A percentile compares a stretch with the other conserved stretches of the same genome.
Evolutionary conservation across 164 flowering plant species (phyloP).

Genomic region (Vitis labrusca): DNA sequence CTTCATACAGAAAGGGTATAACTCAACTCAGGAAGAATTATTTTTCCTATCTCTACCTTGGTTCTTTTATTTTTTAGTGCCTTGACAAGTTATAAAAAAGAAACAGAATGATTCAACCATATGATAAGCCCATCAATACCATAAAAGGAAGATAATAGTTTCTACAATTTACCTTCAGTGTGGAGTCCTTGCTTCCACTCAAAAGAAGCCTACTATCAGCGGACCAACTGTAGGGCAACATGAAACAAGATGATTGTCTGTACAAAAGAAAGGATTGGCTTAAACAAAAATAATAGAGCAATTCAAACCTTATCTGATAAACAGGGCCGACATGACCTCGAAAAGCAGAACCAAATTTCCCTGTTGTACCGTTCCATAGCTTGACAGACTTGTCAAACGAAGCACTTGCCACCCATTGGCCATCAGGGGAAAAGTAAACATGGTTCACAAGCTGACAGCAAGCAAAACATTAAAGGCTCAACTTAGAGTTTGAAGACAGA

Average conservation of each 20-base stretch:
- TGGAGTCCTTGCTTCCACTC: conserved; percentile 98
- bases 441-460: conserved; percentile 88
- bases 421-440: conserved; percentile 98
- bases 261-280: not conserved
- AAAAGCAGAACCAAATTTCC: conserved; percentile 83
- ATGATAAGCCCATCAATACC: too few relatives aligned
- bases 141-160: not conserved
- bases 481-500: not conserved
- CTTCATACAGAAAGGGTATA: too few relatives aligned
- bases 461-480: conserved; percentile 1
- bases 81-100: too few relatives aligned
- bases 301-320: conserved; percentile 84
- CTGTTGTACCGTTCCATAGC: conserved; percentile 93
- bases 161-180: conserved; percentile 60
- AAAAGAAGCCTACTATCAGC: conserved; percentile 97
- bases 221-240: conserved; percentile 78
- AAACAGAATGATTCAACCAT: too few relatives aligned
- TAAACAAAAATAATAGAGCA: not conserved
- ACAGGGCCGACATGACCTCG: conserved; percentile 99
- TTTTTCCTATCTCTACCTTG: too few relatives aligned
- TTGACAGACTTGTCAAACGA: conserved; percentile 97
- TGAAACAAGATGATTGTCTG: conserved; percentile 6
- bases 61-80: too few relatives aligned
- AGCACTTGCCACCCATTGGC: conserved; percentile 98
- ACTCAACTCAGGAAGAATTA: too few relatives aligned